These are phyloP conservation scores for Starmera pachycereana DNA, from an alignment of 805 yeast genomes.

Conservation along the genomic window DNA sequence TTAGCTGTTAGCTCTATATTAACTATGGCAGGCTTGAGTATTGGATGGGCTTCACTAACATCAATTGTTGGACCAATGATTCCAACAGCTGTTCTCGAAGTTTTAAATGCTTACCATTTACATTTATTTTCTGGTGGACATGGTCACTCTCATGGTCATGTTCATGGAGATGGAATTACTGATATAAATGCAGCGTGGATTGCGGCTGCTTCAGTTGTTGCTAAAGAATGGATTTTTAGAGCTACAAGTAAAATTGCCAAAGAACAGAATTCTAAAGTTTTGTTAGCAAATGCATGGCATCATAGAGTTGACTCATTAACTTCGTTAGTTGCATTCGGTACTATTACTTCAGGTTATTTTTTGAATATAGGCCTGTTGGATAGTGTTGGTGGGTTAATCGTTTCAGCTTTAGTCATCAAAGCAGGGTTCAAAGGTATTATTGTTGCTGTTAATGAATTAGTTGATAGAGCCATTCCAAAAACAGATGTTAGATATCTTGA, in stretches of 20 bases:
- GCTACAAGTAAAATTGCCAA: slow-evolving; percentile 77
- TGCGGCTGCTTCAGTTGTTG: slow-evolving; percentile 77
- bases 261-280: slow-evolving; percentile 72
- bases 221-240: slow-evolving; percentile 82
- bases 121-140: slow-evolving; percentile 32
- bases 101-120: slow-evolving; percentile 38
- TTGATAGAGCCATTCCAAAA: slow-evolving; percentile 58
- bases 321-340: slow-evolving; percentile 78
- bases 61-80: slow-evolving; percentile 57
- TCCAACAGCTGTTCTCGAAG: slow-evolving; percentile 51
- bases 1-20: slow-evolving; percentile 77
- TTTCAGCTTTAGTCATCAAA: slow-evolving; percentile 67
- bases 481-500: slow-evolving; percentile 38
- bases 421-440: slow-evolving; percentile 77
- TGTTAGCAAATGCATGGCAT: slow-evolving; percentile 98
- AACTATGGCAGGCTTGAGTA: slow-evolving; percentile 79
- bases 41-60: slow-evolving; percentile 76
- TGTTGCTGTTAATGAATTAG: slow-evolving; percentile 61
- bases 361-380: slow-evolving; percentile 78
- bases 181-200: slow-evolving; percentile 94
- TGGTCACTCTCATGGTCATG: slow-evolving; percentile 20
- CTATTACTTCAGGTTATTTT: slow-evolving; percentile 78
- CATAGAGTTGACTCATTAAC: slow-evolving; percentile 93
- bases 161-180: slow-evolving; percentile 29
- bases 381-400: slow-evolving; percentile 84